These are phyloP conservation scores for barrel medic (Medicago truncatula) DNA, from an alignment of 306 rosid genomes.

Conservation along the genomic window MtrunA17r5.0-ANR NC_053049.1:49096001-49096500, in stretches of 20 bases:
- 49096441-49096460: background rate
- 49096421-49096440: background rate
- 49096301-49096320: slow-evolving; percentile 50
- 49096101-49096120: slow-evolving; percentile 74
- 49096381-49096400: slow-evolving; percentile 35
- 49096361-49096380: background rate
- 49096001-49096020: background rate
- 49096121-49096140: slow-evolving; percentile 68
- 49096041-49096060: slow-evolving; percentile 28
- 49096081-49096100: slow-evolving; percentile 63
- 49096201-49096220: background rate
- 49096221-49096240: slow-evolving; percentile 17
- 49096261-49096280: slow-evolving; percentile 66
- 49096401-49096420: slow-evolving; percentile 6
- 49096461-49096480: slow-evolving; percentile 22
- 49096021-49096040: slow-evolving; percentile 26
- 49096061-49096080: slow-evolving; percentile 10
- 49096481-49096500: background rate
- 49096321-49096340: slow-evolving; percentile 62
- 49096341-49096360: slow-evolving; percentile 54
- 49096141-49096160: slow-evolving; percentile 32
- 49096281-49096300: slow-evolving; percentile 65
- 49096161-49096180: slow-evolving; percentile 6
- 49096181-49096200: slow-evolving; percentile 3
- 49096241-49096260: slow-evolving; percentile 12